These are phyloP conservation scores for Mollisia scopiformis DNA, from an alignment of 2,329 filamentous ascomycete species.

Conservation along the genomic window DNA sequence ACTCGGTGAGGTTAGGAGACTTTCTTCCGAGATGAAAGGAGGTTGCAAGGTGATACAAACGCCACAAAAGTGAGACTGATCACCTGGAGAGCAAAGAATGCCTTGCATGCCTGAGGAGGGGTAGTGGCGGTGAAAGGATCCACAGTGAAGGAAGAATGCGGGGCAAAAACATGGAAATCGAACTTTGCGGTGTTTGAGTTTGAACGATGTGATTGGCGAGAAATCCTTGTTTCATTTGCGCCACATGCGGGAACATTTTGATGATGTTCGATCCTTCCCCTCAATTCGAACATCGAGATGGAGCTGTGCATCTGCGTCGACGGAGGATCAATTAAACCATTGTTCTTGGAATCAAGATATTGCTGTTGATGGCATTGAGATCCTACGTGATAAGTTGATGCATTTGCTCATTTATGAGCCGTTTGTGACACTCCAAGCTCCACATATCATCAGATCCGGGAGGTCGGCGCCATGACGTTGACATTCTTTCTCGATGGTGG, in stretches of 20 bases:
- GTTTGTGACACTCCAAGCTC: background rate
- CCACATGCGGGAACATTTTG: conserved; percentile 4
- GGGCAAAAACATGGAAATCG: conserved; percentile 7
- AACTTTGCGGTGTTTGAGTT: conserved; percentile 4
- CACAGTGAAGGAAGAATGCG: background rate
- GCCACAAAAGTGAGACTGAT: background rate
- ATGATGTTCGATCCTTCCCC: background rate
- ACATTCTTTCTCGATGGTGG: background rate
- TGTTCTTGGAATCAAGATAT: background rate
- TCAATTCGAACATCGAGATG: background rate
- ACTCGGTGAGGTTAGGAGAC: no score
- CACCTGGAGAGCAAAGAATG: background rate
- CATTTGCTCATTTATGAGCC: background rate
- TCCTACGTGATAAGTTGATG: background rate
- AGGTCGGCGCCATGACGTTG: background rate
- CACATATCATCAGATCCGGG: background rate
- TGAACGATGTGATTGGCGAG: background rate
- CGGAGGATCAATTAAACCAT: background rate
- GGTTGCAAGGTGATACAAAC: background rate
- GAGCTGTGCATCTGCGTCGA: background rate
- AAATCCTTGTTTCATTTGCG: background rate
- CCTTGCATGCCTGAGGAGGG: background rate
- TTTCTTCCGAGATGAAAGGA: no score
- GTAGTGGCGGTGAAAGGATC: background rate
- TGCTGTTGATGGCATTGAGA: background rate